A percentile compares a stretch with the other conserved stretches of the same genome.
Evolutionary conservation across 2,329 filamentous ascomycete genomes (phyloP).

Genomic region (Beauveria varroae): DNA sequence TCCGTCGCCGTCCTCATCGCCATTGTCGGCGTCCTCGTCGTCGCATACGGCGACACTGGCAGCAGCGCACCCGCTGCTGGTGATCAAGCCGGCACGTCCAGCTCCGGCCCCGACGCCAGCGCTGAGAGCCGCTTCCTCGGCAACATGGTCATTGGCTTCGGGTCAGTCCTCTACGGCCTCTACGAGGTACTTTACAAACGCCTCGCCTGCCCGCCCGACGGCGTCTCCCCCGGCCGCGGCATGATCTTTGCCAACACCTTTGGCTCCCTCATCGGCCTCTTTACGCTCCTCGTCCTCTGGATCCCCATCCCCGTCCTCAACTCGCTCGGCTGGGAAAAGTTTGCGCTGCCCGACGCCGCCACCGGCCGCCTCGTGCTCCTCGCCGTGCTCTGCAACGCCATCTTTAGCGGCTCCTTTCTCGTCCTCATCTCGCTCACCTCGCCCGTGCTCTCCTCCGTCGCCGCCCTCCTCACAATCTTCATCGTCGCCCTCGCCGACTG

Average conservation of each 20-base stretch:
- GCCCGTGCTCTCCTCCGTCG: slow-evolving; percentile 86
- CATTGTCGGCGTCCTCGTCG: slow-evolving; percentile 83
- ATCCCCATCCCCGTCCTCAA: slow-evolving; percentile 83
- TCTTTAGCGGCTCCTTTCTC: slow-evolving; percentile 87
- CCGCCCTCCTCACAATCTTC: slow-evolving; percentile 92
- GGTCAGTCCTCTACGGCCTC: slow-evolving; percentile 87
- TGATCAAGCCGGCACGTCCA: slow-evolving; percentile 31
- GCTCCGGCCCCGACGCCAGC: slow-evolving; percentile 21
- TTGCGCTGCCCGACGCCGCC: slow-evolving; percentile 70
- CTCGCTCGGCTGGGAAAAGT: slow-evolving; percentile 67
- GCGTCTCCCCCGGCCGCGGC: slow-evolving; percentile 73
- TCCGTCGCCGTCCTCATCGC: slow-evolving; percentile 79
- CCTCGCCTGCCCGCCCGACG: slow-evolving; percentile 86
- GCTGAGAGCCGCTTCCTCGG: slow-evolving; percentile 67
- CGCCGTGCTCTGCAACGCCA: slow-evolving; percentile 79
- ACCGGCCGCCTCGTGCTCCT: slow-evolving; percentile 74
- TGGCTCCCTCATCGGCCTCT: slow-evolving; percentile 76
- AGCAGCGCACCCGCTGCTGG: slow-evolving; percentile 32
- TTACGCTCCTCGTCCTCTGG: slow-evolving; percentile 86
- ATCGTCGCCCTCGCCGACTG: slow-evolving; percentile 90
- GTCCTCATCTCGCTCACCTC: slow-evolving; percentile 89
- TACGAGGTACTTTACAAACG: slow-evolving; percentile 98
- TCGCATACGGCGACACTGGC: slow-evolving; percentile 79
- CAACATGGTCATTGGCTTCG: slow-evolving; percentile 85
- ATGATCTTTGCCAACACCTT: slow-evolving; percentile 95